Evolutionary conservation across 805 yeast genomes (phyloP).

Genomic region (Dipodascopsis uninucleata): DNA sequence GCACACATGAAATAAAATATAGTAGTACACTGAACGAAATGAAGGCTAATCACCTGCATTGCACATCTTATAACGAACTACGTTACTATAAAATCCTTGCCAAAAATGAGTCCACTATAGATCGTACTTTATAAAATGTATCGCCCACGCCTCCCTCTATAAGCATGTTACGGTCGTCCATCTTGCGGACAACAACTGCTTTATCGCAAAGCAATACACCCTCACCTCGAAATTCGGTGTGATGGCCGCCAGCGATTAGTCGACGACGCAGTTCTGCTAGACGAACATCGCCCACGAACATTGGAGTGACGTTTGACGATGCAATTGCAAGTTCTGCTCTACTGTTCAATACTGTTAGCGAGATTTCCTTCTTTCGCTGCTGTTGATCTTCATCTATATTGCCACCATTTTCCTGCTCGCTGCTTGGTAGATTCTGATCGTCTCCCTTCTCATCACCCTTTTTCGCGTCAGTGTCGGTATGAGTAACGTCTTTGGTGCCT

Average conservation of each 20-base stretch:
- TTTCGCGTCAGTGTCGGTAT: conserved; percentile 27
- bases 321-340: conserved; percentile 17
- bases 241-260: conserved; percentile 54
- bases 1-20: no score
- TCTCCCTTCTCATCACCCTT: conserved; percentile 32
- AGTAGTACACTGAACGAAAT: no score
- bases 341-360: conserved; percentile 6
- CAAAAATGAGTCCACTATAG: conserved; percentile 50
- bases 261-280: conserved; percentile 72
- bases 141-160: conserved; percentile 78
- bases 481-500: conserved; percentile 30
- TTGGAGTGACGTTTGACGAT: conserved; percentile 35
- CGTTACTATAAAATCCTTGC: conserved; percentile 29
- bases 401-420: conserved; percentile 17
- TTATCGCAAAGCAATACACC: conserved; percentile 87
- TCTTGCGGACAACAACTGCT: conserved; percentile 67
- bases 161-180: conserved; percentile 75
- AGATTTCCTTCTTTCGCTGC: conserved; percentile 6
- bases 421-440: conserved; percentile 20
- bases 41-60: no score
- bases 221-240: conserved; percentile 88
- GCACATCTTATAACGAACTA: no score
- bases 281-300: conserved; percentile 85
- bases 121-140: conserved; percentile 73
- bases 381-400: conserved; percentile 23